Conservation (phyloP, 148 eudicot genomes). For the Silene latifolia region DNA sequence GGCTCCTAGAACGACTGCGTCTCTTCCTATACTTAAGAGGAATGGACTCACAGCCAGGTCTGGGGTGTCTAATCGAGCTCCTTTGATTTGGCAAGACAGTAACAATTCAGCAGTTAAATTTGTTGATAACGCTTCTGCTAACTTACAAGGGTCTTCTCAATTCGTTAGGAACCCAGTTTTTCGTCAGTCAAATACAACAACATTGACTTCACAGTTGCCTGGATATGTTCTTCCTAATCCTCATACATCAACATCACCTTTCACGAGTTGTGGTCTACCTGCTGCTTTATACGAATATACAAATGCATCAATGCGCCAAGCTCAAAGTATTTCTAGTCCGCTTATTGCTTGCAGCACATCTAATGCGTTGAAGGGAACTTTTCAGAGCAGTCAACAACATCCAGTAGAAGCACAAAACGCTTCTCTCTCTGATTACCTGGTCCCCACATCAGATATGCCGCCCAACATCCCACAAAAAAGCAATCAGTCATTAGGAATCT, state of each 20-base stretch:
- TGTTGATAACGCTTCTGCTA: constrained; percentile 10
- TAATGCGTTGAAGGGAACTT: neutral
- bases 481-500: constrained; percentile 12
- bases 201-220: constrained; percentile 24
- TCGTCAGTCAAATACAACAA: constrained; percentile 11
- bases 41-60: constrained; percentile 15
- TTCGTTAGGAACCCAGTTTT: constrained; percentile 9
- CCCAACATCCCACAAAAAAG: constrained; percentile 1
- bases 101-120: constrained; percentile 13
- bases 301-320: constrained; percentile 24
- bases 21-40: constrained; percentile 36
- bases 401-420: constrained; percentile 17
- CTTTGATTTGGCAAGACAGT: constrained; percentile 15
- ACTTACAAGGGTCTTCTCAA: constrained; percentile 18
- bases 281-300: constrained; percentile 19
- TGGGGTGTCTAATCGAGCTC: constrained; percentile 16
- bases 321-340: constrained; percentile 15
- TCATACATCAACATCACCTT: constrained; percentile 19
- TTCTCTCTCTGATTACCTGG: constrained; percentile 12
- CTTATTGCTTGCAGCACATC: constrained; percentile 9
- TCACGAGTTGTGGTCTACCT: constrained; percentile 31
- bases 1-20: constrained; percentile 21
- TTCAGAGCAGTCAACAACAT: constrained; percentile 18
- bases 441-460: neutral
- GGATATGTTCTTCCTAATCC: constrained; percentile 26